Percentiles rank a stretch among this genome's conserved stretches.
Evolutionary conservation across 2,329 filamentous ascomycete species (phyloP).

Genomic region (Drechslerella coelobrocha): DNA sequence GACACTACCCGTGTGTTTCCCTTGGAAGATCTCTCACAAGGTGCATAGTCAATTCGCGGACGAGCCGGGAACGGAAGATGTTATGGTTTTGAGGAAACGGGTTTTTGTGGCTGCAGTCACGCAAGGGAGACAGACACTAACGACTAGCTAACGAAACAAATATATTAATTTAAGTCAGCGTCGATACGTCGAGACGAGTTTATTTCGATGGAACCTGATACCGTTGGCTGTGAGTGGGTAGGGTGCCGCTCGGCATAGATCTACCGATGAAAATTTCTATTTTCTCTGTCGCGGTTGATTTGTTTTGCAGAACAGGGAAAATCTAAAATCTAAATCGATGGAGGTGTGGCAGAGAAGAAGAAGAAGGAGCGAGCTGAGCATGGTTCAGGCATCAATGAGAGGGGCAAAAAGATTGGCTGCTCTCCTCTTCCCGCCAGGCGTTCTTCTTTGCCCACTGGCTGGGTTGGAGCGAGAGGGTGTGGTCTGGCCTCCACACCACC

Average conservation of each 20-base stretch:
- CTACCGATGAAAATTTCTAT: too few relatives aligned
- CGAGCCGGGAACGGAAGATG: neutral
- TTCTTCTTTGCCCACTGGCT: too few relatives aligned
- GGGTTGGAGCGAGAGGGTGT: too few relatives aligned
- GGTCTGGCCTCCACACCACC: too few relatives aligned
- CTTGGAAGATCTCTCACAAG: slow-evolving; percentile 4
- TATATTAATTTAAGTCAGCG: neutral
- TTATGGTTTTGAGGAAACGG: neutral
- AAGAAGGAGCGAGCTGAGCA: slow-evolving; percentile 30
- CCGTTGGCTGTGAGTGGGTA: too few relatives aligned
- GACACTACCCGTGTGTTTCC: slow-evolving; percentile 29
- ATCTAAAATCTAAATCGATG: slow-evolving; percentile 3
- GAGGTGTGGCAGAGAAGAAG: slow-evolving; percentile 36
- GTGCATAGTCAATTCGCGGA: neutral
- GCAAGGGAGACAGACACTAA: neutral
- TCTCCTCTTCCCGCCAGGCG: too few relatives aligned
- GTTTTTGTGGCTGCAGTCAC: neutral
- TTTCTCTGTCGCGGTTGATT: too few relatives aligned
- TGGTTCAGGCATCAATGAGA: slow-evolving; percentile 39
- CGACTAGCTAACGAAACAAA: neutral
- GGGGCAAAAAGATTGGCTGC: slow-evolving; percentile 1
- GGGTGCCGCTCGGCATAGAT: neutral
- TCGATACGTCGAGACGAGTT: too few relatives aligned
- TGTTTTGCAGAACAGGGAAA: too few relatives aligned
- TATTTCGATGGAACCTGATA: too few relatives aligned